These are phyloP conservation scores for Mikania micrantha DNA, from an alignment of 129 eudicot genomes.

Conservation along the genomic window DNA sequence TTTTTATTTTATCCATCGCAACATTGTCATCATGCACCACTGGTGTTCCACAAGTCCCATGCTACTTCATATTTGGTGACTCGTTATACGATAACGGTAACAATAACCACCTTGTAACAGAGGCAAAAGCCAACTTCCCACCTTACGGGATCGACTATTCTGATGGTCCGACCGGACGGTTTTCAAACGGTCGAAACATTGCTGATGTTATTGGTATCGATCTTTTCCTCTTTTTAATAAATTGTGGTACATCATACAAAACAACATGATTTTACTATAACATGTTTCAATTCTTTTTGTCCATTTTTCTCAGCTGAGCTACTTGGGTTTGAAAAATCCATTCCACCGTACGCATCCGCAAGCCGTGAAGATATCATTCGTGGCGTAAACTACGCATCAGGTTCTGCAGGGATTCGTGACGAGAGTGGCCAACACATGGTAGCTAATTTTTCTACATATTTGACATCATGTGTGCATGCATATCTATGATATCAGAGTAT, in stretches of 20 bases:
- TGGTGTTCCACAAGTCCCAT: conserved; percentile 31
- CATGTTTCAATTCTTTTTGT: neutral
- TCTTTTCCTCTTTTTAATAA: neutral
- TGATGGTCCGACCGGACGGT: conserved; percentile 53
- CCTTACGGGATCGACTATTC: conserved; percentile 71
- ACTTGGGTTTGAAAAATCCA: conserved; percentile 38
- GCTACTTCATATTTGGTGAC: conserved; percentile 51
- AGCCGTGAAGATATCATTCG: neutral
- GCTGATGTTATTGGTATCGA: conserved; percentile 40
- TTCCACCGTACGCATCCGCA: conserved; percentile 40
- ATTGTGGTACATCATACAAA: neutral
- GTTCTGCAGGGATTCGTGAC: conserved; percentile 49
- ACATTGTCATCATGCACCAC: neutral
- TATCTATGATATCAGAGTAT: neutral
- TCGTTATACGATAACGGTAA: conserved; percentile 69
- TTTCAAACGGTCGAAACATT: conserved; percentile 41
- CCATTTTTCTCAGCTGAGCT: conserved; percentile 28
- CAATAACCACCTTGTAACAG: conserved; percentile 39
- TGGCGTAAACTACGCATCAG: conserved; percentile 60
- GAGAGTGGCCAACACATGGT: conserved; percentile 35
- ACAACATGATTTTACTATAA: neutral
- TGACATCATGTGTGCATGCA: neutral
- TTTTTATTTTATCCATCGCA: conserved; percentile 5
- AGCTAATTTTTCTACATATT: neutral
- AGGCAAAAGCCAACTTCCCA: conserved; percentile 44